These are phyloP conservation scores for Gracilaria gracilis DNA, from an alignment of 23 red algal genomes.

Conservation along the genomic window DNA sequence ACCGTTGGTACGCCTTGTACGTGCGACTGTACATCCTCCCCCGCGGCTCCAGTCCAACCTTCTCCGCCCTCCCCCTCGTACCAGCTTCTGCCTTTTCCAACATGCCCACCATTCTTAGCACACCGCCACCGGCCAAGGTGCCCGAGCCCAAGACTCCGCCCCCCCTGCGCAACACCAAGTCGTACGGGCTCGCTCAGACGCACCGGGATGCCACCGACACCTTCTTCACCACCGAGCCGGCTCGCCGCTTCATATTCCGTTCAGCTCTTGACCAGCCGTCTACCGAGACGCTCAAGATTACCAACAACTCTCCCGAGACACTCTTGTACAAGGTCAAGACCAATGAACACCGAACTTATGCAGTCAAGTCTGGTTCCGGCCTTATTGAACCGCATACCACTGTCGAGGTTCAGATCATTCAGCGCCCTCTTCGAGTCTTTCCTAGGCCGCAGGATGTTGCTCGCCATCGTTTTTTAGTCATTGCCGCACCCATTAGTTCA, in stretches of 20 bases:
- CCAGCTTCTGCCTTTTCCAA: neutral
- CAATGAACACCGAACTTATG: slow-evolving; percentile 30
- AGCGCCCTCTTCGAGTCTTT: slow-evolving; percentile 1
- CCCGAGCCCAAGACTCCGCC: slow-evolving; percentile 24
- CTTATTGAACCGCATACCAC: slow-evolving; percentile 18
- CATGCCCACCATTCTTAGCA: slow-evolving; percentile 24
- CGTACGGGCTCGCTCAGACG: neutral
- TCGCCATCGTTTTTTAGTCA: slow-evolving; percentile 20
- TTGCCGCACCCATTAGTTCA: slow-evolving; percentile 26
- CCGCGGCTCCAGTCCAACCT: neutral
- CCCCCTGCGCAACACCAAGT: neutral
- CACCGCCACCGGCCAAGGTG: neutral
- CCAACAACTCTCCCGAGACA: slow-evolving; percentile 15
- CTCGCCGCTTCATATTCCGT: slow-evolving; percentile 26
- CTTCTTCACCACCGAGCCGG: slow-evolving; percentile 6
- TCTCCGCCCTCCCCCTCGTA: neutral
- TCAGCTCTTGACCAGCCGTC: slow-evolving; percentile 14
- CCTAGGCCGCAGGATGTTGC: slow-evolving; percentile 10
- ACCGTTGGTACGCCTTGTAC: neutral
- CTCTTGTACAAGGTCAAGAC: slow-evolving; percentile 40
- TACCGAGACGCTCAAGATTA: slow-evolving; percentile 33
- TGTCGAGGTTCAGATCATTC: slow-evolving; percentile 25
- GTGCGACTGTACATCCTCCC: neutral
- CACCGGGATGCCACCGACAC: neutral
- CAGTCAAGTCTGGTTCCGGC: slow-evolving; percentile 23